These are phyloP conservation scores for Phytopythium cucurbitacearum DNA, from an alignment of 352 stramenopile genomes.

Conservation along the genomic window DNA sequence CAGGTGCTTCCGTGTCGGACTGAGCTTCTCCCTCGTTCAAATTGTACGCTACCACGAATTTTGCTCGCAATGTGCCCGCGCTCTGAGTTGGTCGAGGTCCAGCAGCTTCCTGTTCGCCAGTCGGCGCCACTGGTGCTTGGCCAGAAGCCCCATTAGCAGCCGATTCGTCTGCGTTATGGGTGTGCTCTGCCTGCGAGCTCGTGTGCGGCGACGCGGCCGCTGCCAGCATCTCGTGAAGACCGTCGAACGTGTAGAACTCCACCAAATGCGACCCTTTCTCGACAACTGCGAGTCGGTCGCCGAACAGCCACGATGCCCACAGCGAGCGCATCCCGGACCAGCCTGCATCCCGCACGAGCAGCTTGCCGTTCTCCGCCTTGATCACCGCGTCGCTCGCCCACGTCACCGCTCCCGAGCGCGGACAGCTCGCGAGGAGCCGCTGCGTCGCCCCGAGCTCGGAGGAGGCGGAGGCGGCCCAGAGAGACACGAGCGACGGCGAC, in stretches of 20 bases:
- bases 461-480: slow-evolving; percentile 39
- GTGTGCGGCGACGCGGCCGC: slow-evolving; percentile 7
- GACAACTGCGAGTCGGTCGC: slow-evolving; percentile 59
- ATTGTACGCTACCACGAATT: slow-evolving; percentile 43
- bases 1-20: slow-evolving; percentile 26
- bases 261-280: slow-evolving; percentile 48
- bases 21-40: slow-evolving; percentile 49
- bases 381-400: slow-evolving; percentile 8
- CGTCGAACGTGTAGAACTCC: slow-evolving; percentile 74
- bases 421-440: slow-evolving; percentile 32
- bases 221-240: slow-evolving; percentile 23
- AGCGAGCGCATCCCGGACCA: slow-evolving; percentile 27
- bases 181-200: slow-evolving; percentile 2
- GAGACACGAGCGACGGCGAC: slow-evolving; percentile 26
- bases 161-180: neutral
- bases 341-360: slow-evolving; percentile 5
- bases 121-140: neutral
- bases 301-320: slow-evolving; percentile 46
- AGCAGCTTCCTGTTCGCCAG: too few species aligned
- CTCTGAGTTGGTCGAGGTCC: too few species aligned
- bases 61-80: neutral
- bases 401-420: slow-evolving; percentile 13
- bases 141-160: too few species aligned
- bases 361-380: slow-evolving; percentile 7
- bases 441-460: slow-evolving; percentile 3